Evolutionary conservation across 495 filamentous ascomycete genomes (phyloP).

Genomic region (Sabuloglossum arenarium): DNA sequence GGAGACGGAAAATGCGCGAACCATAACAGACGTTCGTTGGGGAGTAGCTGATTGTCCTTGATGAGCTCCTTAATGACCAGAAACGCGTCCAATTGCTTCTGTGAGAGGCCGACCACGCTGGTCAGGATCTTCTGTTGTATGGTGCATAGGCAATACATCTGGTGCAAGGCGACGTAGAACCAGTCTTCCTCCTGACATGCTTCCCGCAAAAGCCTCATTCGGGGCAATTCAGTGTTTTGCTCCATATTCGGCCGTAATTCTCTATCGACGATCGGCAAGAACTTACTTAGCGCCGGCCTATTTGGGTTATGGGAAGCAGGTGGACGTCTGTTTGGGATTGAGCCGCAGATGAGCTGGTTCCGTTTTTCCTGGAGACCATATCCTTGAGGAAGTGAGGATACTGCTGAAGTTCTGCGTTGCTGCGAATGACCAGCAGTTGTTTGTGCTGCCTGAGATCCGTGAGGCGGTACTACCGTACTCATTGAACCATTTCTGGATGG

Average conservation of each 20-base stretch:
- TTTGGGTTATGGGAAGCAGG: neutral
- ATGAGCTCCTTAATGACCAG: conserved; percentile 16
- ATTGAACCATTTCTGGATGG: neutral
- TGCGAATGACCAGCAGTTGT: neutral
- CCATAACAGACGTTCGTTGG: conserved; percentile 1
- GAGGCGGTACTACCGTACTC: neutral
- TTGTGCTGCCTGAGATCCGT: neutral
- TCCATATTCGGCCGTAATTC: neutral
- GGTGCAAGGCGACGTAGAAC: conserved; percentile 47
- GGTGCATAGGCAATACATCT: conserved; percentile 38
- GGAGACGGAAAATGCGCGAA: conserved; percentile 1
- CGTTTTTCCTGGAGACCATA: neutral
- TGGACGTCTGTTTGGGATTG: conserved; percentile 16
- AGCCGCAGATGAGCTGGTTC: neutral
- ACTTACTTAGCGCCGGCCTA: neutral
- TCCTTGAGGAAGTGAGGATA: neutral
- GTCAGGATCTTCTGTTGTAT: conserved; percentile 4
- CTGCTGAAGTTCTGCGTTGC: neutral
- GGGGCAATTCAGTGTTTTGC: conserved; percentile 13
- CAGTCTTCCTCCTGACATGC: conserved; percentile 33
- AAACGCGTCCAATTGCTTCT: conserved; percentile 13
- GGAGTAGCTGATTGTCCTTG: conserved; percentile 18
- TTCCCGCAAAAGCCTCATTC: conserved; percentile 32
- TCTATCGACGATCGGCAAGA: neutral
- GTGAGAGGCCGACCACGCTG: neutral